Evolutionary conservation across 495 filamentous ascomycete species (phyloP).

Genomic region (Penicillium canariense): DNA sequence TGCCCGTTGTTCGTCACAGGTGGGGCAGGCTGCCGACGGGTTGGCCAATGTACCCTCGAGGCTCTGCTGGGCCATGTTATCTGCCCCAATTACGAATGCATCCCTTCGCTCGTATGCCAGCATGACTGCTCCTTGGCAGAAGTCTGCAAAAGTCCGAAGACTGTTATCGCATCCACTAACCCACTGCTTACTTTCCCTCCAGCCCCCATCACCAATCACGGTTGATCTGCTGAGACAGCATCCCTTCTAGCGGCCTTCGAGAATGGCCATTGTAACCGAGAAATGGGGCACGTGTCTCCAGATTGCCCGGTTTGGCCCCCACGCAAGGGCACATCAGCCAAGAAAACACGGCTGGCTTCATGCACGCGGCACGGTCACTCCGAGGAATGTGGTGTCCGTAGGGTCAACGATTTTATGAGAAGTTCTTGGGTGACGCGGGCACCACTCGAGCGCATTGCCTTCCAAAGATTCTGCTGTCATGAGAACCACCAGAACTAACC

Average conservation of each 20-base stretch:
- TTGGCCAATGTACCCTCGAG: slow-evolving; percentile 7
- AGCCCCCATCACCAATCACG: slow-evolving; percentile 4
- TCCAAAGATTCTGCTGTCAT: background rate
- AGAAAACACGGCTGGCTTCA: slow-evolving; percentile 6
- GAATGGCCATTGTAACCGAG: slow-evolving; percentile 15
- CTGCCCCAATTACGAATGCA: slow-evolving; percentile 1
- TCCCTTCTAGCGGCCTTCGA: slow-evolving; percentile 25
- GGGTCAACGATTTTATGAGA: too few relatives aligned
- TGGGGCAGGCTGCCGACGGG: slow-evolving; percentile 1
- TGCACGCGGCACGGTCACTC: slow-evolving; percentile 9
- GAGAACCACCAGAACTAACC: background rate
- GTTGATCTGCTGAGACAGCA: background rate
- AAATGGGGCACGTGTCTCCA: background rate
- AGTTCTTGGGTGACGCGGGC: background rate
- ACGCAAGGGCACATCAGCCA: slow-evolving; percentile 5
- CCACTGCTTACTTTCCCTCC: background rate
- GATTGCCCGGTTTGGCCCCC: slow-evolving; percentile 13
- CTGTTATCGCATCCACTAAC: background rate
- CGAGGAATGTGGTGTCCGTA: too few relatives aligned
- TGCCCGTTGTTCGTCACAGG: slow-evolving; percentile 5
- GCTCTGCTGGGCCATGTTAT: background rate
- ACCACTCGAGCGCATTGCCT: background rate
- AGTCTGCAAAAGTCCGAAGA: background rate
- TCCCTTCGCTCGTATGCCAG: background rate
- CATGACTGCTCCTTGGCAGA: background rate